Base-by-base conservation (phyloP, 768 basidiomycete genomes). In the Albatrellus ellisii region DNA sequence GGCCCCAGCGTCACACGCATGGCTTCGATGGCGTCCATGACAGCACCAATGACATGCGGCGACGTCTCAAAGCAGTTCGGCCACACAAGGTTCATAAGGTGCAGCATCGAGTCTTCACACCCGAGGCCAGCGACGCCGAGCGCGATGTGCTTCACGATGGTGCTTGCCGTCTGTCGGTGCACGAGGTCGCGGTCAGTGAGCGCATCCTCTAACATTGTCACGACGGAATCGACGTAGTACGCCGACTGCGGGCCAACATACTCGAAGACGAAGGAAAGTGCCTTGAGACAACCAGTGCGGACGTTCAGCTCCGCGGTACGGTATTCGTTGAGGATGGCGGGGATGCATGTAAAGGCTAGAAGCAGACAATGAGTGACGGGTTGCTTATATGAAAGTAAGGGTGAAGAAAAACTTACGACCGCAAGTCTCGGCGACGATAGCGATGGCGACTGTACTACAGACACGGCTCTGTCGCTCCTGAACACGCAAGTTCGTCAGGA, bases 381-480 rank as follows among this genome's bases (percentile, higher is more conserved):
- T 28, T 24, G 36, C 36, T 15, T 20, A 40, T 1, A 26, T 15
- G 31, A 9, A 18, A 20, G 10, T 8, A 18, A 22, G 28, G 11
- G 15, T 35, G 18, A 20, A 22, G 6, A 18, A 42, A 21, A 11
- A 62, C 66, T 59, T 44, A 68, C 65, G 75, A 58, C 89, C 89
- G 51, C 88, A 92, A 52, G 89, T 92, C 62, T 91, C 90, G 0
- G 89, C 88, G 17, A 90, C 88, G 50, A 91, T 91, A 35, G 86
- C 92, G 55, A 99, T 98, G 17, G 95, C 95, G 45, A 98, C 95
- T 1, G 94, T 98, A 58, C 85, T 89, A 59, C 95, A 99, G 15
- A 99, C 95, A 57, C 94, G 90, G 60, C 86, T 90, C 61, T 99
- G 95, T 50, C 95, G 91, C 57, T 99, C 95, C 68, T 99, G 95